Percentiles rank a stretch among this genome's conserved stretches.
These are phyloP conservation scores for Rhizopogon hawkerae DNA, from an alignment of 1,284 basidiomycete genomes.

Conservation along the genomic window DNA sequence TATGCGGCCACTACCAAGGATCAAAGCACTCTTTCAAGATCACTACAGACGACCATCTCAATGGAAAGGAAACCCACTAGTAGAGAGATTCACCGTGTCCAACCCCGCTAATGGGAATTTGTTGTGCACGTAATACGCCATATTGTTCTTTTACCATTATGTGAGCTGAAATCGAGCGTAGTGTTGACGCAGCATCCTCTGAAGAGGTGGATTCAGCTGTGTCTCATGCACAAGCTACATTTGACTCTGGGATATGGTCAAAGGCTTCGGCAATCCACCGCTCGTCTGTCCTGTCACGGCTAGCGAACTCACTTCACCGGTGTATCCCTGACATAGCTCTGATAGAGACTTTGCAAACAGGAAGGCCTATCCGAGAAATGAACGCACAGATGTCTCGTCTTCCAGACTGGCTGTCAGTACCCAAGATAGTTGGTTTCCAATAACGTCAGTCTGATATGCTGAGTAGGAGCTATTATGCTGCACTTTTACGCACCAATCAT, in stretches of 20 bases:
- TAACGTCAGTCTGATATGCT: background rate
- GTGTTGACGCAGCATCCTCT: conserved; percentile 34
- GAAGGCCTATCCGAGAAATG: conserved; percentile 72
- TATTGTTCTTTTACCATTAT: background rate
- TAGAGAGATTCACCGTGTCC: conserved; percentile 41
- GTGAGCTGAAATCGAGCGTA: conserved; percentile 15
- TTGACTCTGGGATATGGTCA: conserved; percentile 65
- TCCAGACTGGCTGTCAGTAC: conserved; percentile 72
- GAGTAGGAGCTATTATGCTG: conserved; percentile 65
- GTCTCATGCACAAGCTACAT: conserved; percentile 45
- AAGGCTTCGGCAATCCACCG: conserved; percentile 47
- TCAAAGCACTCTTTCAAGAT: conserved; percentile 1
- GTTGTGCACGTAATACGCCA: conserved; percentile 38
- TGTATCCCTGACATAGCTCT: conserved; percentile 50
- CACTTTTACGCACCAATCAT: conserved; percentile 60
- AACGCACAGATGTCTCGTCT: conserved; percentile 62
- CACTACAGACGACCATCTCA: background rate
- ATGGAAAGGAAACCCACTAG: background rate
- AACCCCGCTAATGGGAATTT: conserved; percentile 62
- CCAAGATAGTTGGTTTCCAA: background rate
- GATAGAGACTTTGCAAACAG: conserved; percentile 70
- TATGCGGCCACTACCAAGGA: background rate
- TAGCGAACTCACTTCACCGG: conserved; percentile 54
- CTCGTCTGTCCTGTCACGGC: conserved; percentile 53
- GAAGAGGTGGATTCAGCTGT: conserved; percentile 48